These are phyloP conservation scores for Crithidia expoeki DNA, from an alignment of 208 protist species.

Conservation along the genomic window DNA sequence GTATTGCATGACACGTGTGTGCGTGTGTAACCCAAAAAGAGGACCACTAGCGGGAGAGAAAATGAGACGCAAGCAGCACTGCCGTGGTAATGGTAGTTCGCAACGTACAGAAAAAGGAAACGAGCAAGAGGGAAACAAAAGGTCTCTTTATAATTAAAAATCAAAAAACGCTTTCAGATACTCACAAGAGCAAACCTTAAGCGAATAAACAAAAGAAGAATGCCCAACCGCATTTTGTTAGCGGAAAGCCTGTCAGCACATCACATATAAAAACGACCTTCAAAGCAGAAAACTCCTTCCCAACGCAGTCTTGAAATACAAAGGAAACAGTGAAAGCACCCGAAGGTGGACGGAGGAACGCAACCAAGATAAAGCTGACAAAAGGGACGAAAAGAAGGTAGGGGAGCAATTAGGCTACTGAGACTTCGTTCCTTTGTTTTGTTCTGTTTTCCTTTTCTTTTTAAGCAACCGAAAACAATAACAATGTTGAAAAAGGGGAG, in stretches of 20 bases:
- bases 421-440: too few species aligned
- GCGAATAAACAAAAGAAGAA: too few species aligned
- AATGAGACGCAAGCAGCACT: neutral
- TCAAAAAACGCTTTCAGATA: too few species aligned
- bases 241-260: neutral
- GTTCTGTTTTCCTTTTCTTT: too few species aligned
- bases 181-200: too few species aligned
- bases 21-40: neutral
- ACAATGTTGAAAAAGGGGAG: neutral
- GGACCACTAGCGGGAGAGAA: neutral
- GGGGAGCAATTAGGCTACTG: neutral
- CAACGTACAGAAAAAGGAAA: neutral
- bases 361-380: neutral
- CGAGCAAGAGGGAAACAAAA: neutral
- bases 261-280: neutral
- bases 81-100: neutral
- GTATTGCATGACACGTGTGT: too few species aligned
- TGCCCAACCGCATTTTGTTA: neutral
- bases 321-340: constrained; percentile 1
- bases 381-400: neutral
- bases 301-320: neutral
- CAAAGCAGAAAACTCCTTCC: neutral
- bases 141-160: neutral
- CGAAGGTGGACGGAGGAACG: neutral
- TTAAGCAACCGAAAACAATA: neutral